A percentile compares a stretch with the other conserved stretches of the same genome.
Evolutionary conservation across 345 rosid genomes (phyloP).

Genomic region (Geranium brycei): DNA sequence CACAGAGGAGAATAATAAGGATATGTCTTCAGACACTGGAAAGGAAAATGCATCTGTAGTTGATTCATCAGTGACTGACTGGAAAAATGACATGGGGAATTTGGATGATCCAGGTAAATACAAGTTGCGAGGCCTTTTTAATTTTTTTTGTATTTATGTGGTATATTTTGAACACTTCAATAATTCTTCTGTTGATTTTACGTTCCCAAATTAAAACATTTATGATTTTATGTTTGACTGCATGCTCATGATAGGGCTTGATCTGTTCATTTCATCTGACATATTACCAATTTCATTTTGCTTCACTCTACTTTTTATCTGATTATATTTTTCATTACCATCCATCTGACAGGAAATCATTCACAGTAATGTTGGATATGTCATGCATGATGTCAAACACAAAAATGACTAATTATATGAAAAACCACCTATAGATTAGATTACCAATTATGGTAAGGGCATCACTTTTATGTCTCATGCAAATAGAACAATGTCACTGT

Average conservation of each 20-base stretch:
- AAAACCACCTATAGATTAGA: neutral
- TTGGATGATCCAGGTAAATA: slow-evolving; percentile 62
- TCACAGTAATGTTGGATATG: too few species aligned
- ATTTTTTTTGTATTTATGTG: neutral
- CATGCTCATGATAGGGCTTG: neutral
- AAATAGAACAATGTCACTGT: neutral
- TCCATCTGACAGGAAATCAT: neutral
- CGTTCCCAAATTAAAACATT: neutral
- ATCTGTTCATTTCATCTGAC: neutral
- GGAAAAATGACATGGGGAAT: slow-evolving; percentile 56
- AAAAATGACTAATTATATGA: too few species aligned
- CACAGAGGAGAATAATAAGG: slow-evolving; percentile 11
- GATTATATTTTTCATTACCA: neutral
- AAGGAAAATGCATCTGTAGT: slow-evolving; percentile 82
- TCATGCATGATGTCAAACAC: neutral
- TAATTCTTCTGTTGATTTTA: neutral
- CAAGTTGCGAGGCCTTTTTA: neutral
- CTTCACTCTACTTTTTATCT: neutral
- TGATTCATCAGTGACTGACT: slow-evolving; percentile 74
- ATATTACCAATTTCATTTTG: neutral
- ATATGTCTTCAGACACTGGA: slow-evolving; percentile 75
- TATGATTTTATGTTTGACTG: neutral
- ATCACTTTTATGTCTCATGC: too few species aligned
- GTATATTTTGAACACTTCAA: neutral
- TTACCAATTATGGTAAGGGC: too few species aligned